Conservation (phyloP, 2,329 filamentous ascomycete species). For the Tolypocladium sp. region DNA sequence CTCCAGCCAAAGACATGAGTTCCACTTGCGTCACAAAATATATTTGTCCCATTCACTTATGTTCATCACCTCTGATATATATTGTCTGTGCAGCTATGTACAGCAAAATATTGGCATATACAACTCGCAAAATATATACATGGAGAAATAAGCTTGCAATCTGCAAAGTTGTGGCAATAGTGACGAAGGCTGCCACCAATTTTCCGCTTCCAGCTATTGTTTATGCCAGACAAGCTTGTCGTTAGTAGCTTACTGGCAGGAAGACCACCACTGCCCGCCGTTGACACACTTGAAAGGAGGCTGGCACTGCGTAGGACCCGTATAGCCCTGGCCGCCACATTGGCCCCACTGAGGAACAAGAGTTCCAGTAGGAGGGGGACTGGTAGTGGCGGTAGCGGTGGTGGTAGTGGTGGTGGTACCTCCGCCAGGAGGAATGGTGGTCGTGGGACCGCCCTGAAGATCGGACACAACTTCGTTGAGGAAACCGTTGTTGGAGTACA, state of each 20-base stretch:
- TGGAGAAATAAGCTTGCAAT: not conserved
- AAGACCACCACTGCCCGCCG: constrained; percentile 11
- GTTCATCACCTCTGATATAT: too few species aligned
- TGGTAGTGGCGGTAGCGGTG: constrained; percentile 1
- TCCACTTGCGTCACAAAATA: too few species aligned
- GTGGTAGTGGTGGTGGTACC: not conserved
- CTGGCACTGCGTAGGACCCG: constrained; percentile 11
- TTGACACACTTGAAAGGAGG: constrained; percentile 12
- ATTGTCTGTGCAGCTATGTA: not conserved
- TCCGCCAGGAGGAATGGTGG: not conserved
- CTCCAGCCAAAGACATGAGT: too few species aligned
- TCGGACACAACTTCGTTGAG: constrained; percentile 29
- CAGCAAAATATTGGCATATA: not conserved
- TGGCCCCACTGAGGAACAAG: constrained; percentile 14
- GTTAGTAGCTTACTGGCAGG: constrained; percentile 6
- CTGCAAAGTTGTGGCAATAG: not conserved
- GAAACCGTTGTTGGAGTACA: constrained; percentile 49
- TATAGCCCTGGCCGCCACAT: constrained; percentile 13
- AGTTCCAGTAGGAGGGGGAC: constrained; percentile 6
- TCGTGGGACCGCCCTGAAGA: not conserved
- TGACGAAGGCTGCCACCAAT: not conserved
- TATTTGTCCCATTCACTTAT: too few species aligned
- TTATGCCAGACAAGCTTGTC: not conserved
- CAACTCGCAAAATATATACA: not conserved
- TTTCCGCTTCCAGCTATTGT: not conserved